phyloP scores from a whole-genome alignment of 2,329 filamentous ascomycete genomes.

The Aspergillus floridensis region DNA sequence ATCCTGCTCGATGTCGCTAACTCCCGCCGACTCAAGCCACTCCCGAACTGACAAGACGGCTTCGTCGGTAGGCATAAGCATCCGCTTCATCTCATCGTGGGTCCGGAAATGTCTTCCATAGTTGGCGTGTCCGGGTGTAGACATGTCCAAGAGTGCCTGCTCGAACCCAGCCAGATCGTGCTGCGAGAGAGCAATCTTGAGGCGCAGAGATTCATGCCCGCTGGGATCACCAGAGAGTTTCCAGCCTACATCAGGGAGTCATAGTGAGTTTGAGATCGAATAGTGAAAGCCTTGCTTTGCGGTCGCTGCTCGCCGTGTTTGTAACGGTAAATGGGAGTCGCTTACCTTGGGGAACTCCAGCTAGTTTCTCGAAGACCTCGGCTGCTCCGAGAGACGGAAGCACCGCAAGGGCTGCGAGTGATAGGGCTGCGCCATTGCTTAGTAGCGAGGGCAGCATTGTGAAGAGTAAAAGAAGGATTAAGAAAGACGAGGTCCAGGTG shows the following conservation, averaged over 20 bases:
- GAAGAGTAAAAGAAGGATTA: neutral
- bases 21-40: conserved; percentile 48
- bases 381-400: conserved; percentile 29
- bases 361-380: conserved; percentile 37
- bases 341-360: conserved; percentile 34
- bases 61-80: conserved; percentile 46
- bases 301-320: neutral
- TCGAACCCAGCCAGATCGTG: conserved; percentile 42
- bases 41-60: conserved; percentile 42
- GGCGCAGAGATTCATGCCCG: conserved; percentile 27
- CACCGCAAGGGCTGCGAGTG: conserved; percentile 28
- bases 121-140: conserved; percentile 46
- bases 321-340: neutral
- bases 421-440: conserved; percentile 10
- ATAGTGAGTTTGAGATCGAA: neutral
- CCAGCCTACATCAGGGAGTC: conserved; percentile 28
- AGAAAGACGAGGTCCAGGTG: neutral
- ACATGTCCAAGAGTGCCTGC: conserved; percentile 48
- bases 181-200: conserved; percentile 39
- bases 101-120: conserved; percentile 52
- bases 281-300: neutral
- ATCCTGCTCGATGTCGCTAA: conserved; percentile 35
- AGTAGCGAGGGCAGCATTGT: conserved; percentile 29
- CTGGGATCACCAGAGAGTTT: conserved; percentile 28
- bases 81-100: conserved; percentile 49